phyloP scores from a whole-genome alignment of 331 rosid genomes.

The Malus hybrid region DNA sequence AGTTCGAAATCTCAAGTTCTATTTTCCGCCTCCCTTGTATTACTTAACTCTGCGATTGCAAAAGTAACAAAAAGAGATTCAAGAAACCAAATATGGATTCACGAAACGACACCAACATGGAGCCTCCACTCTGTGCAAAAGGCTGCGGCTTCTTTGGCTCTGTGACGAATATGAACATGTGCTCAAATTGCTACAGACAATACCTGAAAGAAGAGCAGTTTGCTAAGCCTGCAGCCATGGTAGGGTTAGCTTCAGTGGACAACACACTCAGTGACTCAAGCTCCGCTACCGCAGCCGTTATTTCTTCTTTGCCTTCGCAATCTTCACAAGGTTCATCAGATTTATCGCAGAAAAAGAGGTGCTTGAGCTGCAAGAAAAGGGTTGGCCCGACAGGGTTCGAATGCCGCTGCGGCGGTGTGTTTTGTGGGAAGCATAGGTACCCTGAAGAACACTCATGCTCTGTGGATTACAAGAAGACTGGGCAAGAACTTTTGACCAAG shows the following conservation, averaged over 20 bases:
- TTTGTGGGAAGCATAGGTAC: conserved; percentile 36
- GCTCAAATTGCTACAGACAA: conserved; percentile 39
- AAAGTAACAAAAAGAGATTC: neutral
- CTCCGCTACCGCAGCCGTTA: neutral
- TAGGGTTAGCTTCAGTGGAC: neutral
- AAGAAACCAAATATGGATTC: neutral
- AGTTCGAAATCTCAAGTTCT: neutral
- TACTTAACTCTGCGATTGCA: neutral
- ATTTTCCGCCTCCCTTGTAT: neutral
- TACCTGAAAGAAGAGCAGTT: neutral
- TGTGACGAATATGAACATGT: conserved; percentile 19
- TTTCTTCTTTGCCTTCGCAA: neutral
- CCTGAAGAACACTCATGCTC: conserved; percentile 30
- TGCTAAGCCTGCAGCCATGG: neutral
- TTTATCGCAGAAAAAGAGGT: neutral
- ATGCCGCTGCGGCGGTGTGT: conserved; percentile 30
- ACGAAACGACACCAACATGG: neutral
- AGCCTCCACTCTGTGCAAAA: conserved; percentile 23
- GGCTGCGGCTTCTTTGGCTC: conserved; percentile 43
- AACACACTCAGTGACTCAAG: neutral
- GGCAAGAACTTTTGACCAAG: conserved; percentile 4
- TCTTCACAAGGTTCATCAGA: neutral
- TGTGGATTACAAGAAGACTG: conserved; percentile 21
- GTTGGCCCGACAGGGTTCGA: conserved; percentile 26
- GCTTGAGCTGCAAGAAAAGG: conserved; percentile 29